phyloP scores from a whole-genome alignment of 2,329 filamentous ascomycete species.

The Fulvia fulva region DNA sequence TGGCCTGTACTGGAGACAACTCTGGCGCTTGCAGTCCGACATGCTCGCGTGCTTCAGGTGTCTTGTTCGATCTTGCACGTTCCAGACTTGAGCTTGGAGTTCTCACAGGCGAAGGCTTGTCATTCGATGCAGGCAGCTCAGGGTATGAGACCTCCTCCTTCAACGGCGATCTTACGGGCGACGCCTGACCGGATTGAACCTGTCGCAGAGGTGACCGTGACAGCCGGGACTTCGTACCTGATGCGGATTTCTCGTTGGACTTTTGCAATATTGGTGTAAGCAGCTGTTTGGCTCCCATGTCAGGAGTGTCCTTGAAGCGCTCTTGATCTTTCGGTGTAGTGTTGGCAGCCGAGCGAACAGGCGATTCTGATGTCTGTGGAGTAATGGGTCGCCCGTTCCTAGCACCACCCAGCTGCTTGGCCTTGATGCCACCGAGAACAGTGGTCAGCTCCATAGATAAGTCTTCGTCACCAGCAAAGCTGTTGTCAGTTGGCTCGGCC shows the following conservation, averaged over 20 bases:
- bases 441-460: slow-evolving; percentile 52
- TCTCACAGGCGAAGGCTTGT: slow-evolving; percentile 13
- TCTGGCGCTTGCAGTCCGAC: slow-evolving; percentile 20
- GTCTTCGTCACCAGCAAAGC: slow-evolving; percentile 42
- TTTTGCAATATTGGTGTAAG: slow-evolving; percentile 35
- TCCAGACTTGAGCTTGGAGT: slow-evolving; percentile 20
- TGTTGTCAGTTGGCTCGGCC: slow-evolving; percentile 18
- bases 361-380: slow-evolving; percentile 43
- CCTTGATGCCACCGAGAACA: slow-evolving; percentile 44
- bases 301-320: slow-evolving; percentile 53
- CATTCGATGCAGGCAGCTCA: slow-evolving; percentile 15
- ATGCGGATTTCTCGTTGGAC: slow-evolving; percentile 23
- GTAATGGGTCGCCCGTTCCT: slow-evolving; percentile 22
- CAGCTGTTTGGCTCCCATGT: slow-evolving; percentile 35
- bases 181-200: neutral
- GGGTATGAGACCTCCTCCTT: slow-evolving; percentile 21
- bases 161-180: slow-evolving; percentile 10
- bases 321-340: slow-evolving; percentile 56
- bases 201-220: slow-evolving; percentile 2
- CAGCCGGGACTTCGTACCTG: slow-evolving; percentile 16
- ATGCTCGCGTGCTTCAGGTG: slow-evolving; percentile 8
- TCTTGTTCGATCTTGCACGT: slow-evolving; percentile 6
- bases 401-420: slow-evolving; percentile 23
- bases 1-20: slow-evolving; percentile 27
- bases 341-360: slow-evolving; percentile 41